Evolutionary conservation across 192 early-diverging fungal genomes (phyloP).

Genomic region (Lobosporangium transversale): DNA sequence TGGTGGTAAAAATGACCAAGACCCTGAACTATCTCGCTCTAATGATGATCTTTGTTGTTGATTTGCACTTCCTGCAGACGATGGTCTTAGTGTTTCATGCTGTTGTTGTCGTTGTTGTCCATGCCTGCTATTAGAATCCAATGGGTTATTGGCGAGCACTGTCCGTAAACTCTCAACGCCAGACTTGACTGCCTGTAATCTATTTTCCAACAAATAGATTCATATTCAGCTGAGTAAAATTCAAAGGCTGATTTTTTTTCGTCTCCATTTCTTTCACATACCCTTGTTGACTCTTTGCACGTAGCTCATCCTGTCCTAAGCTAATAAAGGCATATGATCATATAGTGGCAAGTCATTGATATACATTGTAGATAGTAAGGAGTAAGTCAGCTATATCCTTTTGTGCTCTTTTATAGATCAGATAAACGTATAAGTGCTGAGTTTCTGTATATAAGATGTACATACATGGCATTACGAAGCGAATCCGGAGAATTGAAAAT

Average conservation of each 20-base stretch:
- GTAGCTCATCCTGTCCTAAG: slow-evolving; percentile 44
- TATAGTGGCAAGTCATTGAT: background rate
- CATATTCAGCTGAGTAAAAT: no score
- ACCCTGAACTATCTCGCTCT: background rate
- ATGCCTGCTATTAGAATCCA: slow-evolving; percentile 3
- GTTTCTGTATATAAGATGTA: no score
- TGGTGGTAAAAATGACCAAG: slow-evolving; percentile 11
- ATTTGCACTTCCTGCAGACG: background rate
- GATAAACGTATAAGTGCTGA: no score
- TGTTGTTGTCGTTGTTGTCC: background rate
- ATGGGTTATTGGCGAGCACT: slow-evolving; percentile 31
- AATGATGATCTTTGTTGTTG: background rate
- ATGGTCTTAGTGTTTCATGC: background rate
- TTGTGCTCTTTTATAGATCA: no score
- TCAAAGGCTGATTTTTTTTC: no score
- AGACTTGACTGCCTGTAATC: slow-evolving; percentile 40
- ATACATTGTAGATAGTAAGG: no score
- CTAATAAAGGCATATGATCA: background rate
- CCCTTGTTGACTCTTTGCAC: slow-evolving; percentile 49
- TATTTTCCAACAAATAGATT: background rate
- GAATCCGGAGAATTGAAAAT: slow-evolving; percentile 45
- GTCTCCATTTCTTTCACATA: slow-evolving; percentile 9
- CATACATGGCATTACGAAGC: slow-evolving; percentile 41
- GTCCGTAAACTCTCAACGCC: slow-evolving; percentile 49
- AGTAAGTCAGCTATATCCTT: background rate